Conservation (phyloP, 2,329 filamentous ascomycete genomes). For the Pseudocercospora macadamiae region DNA sequence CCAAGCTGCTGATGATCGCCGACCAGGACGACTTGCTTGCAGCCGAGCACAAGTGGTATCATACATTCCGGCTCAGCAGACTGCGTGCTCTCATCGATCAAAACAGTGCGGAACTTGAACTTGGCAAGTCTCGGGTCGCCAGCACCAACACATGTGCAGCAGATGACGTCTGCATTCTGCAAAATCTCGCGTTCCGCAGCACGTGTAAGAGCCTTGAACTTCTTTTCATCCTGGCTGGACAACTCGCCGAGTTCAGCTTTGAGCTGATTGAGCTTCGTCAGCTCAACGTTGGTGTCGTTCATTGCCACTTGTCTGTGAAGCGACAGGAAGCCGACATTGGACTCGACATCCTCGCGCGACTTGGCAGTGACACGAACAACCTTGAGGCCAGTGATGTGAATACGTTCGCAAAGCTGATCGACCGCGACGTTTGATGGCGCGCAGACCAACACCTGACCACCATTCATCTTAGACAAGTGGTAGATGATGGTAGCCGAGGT, state of each 20-base stretch:
- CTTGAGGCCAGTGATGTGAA: conserved; percentile 92
- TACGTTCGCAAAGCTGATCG: conserved; percentile 95
- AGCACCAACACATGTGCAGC: conserved; percentile 96
- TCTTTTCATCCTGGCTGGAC: conserved; percentile 96
- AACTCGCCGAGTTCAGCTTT: conserved; percentile 91
- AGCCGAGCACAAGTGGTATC: conserved; percentile 95
- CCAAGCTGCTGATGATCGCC: conserved; percentile 98
- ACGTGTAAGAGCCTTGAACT: conserved; percentile 93
- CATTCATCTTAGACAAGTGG: conserved; percentile 92
- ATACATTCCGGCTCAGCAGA: conserved; percentile 98
- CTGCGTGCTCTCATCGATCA: conserved; percentile 98
- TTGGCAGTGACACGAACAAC: conserved; percentile 98
- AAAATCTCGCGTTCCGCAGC: conserved; percentile 94
- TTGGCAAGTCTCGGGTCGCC: conserved; percentile 93
- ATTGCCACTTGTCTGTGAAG: conserved; percentile 94
- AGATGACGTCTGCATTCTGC: conserved; percentile 94
- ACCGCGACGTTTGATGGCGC: conserved; percentile 98
- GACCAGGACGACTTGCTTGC: conserved; percentile 98
- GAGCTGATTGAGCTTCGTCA: conserved; percentile 88
- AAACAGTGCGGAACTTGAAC: conserved; percentile 96
- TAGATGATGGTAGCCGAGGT: conserved; percentile 99
- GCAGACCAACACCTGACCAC: conserved; percentile 91
- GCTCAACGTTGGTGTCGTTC: conserved; percentile 93
- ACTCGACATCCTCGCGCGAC: conserved; percentile 97
- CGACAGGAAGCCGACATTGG: conserved; percentile 93